Evolutionary conservation across 192 early-diverging fungal species (phyloP).

Genomic region (Funneliformis geosporum): DNA sequence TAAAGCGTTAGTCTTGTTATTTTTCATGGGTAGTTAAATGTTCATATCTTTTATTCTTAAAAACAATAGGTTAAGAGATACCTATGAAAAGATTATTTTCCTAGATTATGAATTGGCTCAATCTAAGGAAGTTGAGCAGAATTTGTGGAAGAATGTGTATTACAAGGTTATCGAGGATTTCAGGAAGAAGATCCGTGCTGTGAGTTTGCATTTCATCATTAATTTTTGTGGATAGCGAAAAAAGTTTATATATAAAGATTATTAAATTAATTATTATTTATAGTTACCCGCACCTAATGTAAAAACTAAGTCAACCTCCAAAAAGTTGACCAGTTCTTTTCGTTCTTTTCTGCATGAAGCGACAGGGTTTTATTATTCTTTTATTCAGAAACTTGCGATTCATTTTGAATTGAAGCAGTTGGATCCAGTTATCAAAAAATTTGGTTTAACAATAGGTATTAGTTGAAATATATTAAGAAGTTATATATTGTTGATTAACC

Average conservation of each 20-base stretch:
- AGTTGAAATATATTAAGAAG: not conserved
- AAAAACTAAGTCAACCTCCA: not conserved
- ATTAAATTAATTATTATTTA: not conserved
- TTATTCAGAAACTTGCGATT: slow-evolving; percentile 46
- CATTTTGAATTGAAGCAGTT: slow-evolving; percentile 47
- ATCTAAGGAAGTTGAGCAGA: slow-evolving; percentile 49
- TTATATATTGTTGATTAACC: not conserved
- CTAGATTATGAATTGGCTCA: slow-evolving; percentile 47
- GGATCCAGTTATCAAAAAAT: slow-evolving; percentile 38
- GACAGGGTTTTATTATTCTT: slow-evolving; percentile 53
- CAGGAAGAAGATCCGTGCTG: slow-evolving; percentile 42
- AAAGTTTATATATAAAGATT: not conserved
- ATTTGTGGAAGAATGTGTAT: slow-evolving; percentile 53
- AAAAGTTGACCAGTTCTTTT: slow-evolving; percentile 46
- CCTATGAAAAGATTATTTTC: slow-evolving; percentile 48
- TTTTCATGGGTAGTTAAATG: not conserved
- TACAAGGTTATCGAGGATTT: slow-evolving; percentile 55
- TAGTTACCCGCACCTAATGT: not conserved
- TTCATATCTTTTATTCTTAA: slow-evolving; percentile 1
- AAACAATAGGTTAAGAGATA: slow-evolving; percentile 44
- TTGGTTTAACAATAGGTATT: slow-evolving; percentile 38
- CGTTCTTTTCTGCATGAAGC: slow-evolving; percentile 53
- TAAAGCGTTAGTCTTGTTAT: not conserved
- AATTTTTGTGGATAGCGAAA: not conserved
- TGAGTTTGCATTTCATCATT: slow-evolving; percentile 33